These are phyloP conservation scores for Plantago major DNA, from an alignment of 257 asterid species.

Conservation along the genomic window DNA sequence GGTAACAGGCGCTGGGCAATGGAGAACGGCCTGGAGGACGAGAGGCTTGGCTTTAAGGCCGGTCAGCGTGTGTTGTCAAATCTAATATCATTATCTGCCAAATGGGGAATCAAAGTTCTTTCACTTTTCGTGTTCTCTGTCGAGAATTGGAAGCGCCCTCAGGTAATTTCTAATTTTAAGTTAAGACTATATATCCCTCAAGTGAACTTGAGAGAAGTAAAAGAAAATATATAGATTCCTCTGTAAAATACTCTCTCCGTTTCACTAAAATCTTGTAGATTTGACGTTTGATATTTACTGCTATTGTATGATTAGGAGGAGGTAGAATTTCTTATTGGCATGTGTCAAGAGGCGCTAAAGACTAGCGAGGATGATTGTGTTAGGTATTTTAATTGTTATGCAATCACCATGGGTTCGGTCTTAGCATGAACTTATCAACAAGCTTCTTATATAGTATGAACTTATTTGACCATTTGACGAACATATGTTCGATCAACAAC, in stretches of 20 bases:
- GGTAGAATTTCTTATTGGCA: slow-evolving; percentile 9
- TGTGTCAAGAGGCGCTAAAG: slow-evolving; percentile 4
- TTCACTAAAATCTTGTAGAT: background rate
- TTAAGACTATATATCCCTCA: no score
- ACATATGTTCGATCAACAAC: no score
- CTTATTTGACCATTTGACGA: no score
- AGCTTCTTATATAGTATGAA: no score
- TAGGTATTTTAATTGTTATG: no score
- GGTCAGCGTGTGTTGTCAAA: slow-evolving; percentile 15
- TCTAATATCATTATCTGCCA: slow-evolving; percentile 11
- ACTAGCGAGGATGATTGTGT: slow-evolving; percentile 6
- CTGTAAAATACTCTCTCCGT: no score
- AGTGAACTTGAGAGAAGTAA: no score
- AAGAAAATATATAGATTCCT: no score
- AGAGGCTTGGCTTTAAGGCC: background rate
- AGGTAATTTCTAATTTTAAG: background rate
- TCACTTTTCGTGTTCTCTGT: slow-evolving; percentile 13
- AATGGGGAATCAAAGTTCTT: slow-evolving; percentile 19
- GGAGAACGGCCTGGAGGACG: background rate
- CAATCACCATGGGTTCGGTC: no score
- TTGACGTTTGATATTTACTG: background rate
- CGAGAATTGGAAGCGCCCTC: slow-evolving; percentile 22
- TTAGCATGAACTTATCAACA: no score
- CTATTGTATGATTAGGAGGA: slow-evolving; percentile 5
- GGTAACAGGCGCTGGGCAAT: slow-evolving; percentile 11